Conservation (phyloP, 495 filamentous ascomycete genomes). For the Peziza echinospora region DNA sequence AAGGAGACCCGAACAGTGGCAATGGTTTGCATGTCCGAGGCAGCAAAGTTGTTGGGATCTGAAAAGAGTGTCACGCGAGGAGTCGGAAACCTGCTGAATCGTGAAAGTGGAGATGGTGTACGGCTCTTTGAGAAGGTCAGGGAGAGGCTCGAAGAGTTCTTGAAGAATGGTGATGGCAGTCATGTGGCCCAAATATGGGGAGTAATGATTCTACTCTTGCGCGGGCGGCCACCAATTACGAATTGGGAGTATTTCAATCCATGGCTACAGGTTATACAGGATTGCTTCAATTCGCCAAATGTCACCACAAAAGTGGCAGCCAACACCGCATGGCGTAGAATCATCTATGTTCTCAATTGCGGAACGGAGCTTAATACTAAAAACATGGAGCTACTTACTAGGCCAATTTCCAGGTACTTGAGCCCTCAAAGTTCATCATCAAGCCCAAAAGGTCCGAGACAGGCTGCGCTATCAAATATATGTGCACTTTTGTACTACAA, state of each 20-base stretch:
- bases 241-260: constrained; percentile 48
- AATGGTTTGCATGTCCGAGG: constrained; percentile 46
- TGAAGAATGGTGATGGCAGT: constrained; percentile 38
- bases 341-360: constrained; percentile 33
- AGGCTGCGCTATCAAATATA: constrained; percentile 43
- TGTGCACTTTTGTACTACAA: constrained; percentile 71
- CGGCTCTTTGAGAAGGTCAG: constrained; percentile 41
- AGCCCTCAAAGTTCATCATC: constrained; percentile 38
- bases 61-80: constrained; percentile 40
- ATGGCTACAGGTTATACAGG: constrained; percentile 58
- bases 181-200: constrained; percentile 83
- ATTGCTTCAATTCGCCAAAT: constrained; percentile 67
- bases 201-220: constrained; percentile 51
- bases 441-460: constrained; percentile 30
- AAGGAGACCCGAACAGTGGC: constrained; percentile 57
- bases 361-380: background rate
- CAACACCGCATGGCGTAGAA: constrained; percentile 60
- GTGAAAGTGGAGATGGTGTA: constrained; percentile 30
- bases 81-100: constrained; percentile 43
- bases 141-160: constrained; percentile 46
- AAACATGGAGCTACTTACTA: constrained; percentile 38
- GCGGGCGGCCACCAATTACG: constrained; percentile 35
- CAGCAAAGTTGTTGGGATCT: constrained; percentile 39
- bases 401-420: constrained; percentile 48
- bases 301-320: constrained; percentile 49